Base-by-base conservation (phyloP, 352 stramenopile species). In the Globisporangium rhizosaccharum region DNA sequence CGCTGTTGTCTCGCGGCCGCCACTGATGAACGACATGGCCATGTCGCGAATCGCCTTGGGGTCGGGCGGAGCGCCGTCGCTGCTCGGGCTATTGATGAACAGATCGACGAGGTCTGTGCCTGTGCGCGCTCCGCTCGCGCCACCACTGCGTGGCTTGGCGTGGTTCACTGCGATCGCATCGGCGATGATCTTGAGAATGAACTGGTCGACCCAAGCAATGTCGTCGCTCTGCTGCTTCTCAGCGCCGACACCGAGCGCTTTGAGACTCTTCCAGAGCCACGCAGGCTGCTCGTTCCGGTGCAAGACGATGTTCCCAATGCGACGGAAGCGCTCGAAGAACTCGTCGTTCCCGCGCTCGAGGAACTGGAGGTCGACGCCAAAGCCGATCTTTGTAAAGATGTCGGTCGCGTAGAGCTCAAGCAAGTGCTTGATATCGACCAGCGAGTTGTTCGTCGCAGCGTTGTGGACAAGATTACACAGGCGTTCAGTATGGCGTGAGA, bases 1-100 rank as follows among this genome's bases (percentile, higher is more conserved):
- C 0, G 84, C 77, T 0, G 87, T 95, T 0, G 86, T 95, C 59
- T 94, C 82, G 28, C 82, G 72, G 3, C 82, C 87, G 8, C 75
- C 86, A 36, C 88, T 58, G 12, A 96, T 61, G 46, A 96, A 84
- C 6, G 72, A 72, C 5, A 95, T 70, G 12, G 84, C 65, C 33
- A 96, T 72, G 46, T 92, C 79, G 1, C 72, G 58, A 26, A 96
- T 60, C 26, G 25, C 57, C 12, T 53, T 26, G 5, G 18, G 41
- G 25, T 26, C 39, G 1, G 28, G 12, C n/a, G 23, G 30, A 10
- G 51, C 30, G n/a, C 36, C 11, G 28, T 53, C 50, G 0, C 10
- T 15, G 15, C 48, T 52, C 39, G 30, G 47, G 23, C 7, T 33
- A n/a, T 61, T 41, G 20, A 61, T 33, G 23, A 61, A 61, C 12